phyloP scores from a whole-genome alignment of 768 basidiomycete species.

The Lactarius indigo region DNA sequence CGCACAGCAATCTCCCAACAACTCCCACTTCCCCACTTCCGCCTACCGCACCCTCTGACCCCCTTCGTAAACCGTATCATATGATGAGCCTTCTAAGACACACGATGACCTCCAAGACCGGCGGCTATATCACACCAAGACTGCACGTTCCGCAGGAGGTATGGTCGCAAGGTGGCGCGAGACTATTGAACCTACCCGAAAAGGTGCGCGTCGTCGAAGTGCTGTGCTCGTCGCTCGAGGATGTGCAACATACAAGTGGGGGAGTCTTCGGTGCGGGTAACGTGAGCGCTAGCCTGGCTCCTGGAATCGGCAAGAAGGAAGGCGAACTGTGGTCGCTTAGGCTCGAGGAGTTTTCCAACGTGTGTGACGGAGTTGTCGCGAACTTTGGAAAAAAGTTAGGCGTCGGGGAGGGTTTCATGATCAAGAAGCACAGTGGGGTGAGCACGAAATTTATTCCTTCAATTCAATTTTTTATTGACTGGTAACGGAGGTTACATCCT shows the following conservation, averaged over 20 bases:
- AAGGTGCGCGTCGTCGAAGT: slow-evolving; percentile 85
- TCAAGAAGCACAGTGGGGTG: slow-evolving; percentile 69
- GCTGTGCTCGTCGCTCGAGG: slow-evolving; percentile 73
- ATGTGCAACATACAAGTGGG: slow-evolving; percentile 65
- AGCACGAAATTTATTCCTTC: slow-evolving; percentile 26
- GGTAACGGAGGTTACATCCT: slow-evolving; percentile 48
- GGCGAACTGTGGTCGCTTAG: slow-evolving; percentile 74
- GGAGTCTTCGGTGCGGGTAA: slow-evolving; percentile 78
- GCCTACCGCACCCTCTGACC: slow-evolving; percentile 63
- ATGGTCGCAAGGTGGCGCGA: slow-evolving; percentile 89
- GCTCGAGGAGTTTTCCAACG: slow-evolving; percentile 74
- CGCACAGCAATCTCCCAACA: slow-evolving; percentile 57
- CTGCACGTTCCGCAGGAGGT: slow-evolving; percentile 87
- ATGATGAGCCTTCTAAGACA: slow-evolving; percentile 78
- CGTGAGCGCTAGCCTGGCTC: slow-evolving; percentile 66
- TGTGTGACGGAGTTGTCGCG: slow-evolving; percentile 76
- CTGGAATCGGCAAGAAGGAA: slow-evolving; percentile 75
- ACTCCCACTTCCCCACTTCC: slow-evolving; percentile 80
- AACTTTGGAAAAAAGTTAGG: slow-evolving; percentile 87
- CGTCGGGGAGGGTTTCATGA: slow-evolving; percentile 81
- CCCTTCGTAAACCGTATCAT: slow-evolving; percentile 82
- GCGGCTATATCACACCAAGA: slow-evolving; percentile 84
- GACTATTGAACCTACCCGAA: slow-evolving; percentile 74
- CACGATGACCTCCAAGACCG: slow-evolving; percentile 75
- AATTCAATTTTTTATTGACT: not conserved